Conservation (phyloP, 2,329 filamentous ascomycete species). For the Diplodia corticola region DNA sequence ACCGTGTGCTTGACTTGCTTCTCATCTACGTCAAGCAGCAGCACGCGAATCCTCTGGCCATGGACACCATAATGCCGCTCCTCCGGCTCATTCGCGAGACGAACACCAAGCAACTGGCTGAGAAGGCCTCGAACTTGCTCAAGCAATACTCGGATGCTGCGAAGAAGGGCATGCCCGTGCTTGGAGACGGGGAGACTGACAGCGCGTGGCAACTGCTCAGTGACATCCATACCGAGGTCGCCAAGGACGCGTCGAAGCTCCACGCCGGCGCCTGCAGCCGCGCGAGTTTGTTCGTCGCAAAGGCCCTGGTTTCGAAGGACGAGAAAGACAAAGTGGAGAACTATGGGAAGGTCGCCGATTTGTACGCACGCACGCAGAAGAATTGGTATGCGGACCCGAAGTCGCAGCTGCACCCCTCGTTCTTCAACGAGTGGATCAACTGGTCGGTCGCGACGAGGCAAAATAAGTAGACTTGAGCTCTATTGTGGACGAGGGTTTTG, state of each 20-base stretch:
- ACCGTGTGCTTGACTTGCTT: conserved; percentile 84
- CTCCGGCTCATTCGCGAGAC: conserved; percentile 76
- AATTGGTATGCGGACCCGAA: conserved; percentile 46
- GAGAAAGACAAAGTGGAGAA: conserved; percentile 28
- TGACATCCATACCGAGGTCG: conserved; percentile 68
- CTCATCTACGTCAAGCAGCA: conserved; percentile 82
- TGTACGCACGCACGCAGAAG: conserved; percentile 47
- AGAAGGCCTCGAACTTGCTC: conserved; percentile 72
- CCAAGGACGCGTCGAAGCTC: conserved; percentile 63
- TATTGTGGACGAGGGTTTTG: background rate
- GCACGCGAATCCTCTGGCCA: conserved; percentile 64
- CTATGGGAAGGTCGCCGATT: conserved; percentile 41
- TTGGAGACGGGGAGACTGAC: conserved; percentile 42
- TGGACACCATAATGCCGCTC: conserved; percentile 72
- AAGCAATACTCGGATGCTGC: conserved; percentile 69
- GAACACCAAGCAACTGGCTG: conserved; percentile 70
- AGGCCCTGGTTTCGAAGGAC: conserved; percentile 57
- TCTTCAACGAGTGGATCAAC: conserved; percentile 51
- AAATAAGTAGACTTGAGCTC: conserved; percentile 24
- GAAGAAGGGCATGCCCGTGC: conserved; percentile 45
- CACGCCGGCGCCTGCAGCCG: conserved; percentile 75
- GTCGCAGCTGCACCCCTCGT: conserved; percentile 42
- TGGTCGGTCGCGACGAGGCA: conserved; percentile 40
- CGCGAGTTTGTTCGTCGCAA: conserved; percentile 67
- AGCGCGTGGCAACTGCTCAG: conserved; percentile 59